These are phyloP conservation scores for Holtermannia corniformis DNA, from an alignment of 768 basidiomycete genomes.

Conservation along the genomic window DNA sequence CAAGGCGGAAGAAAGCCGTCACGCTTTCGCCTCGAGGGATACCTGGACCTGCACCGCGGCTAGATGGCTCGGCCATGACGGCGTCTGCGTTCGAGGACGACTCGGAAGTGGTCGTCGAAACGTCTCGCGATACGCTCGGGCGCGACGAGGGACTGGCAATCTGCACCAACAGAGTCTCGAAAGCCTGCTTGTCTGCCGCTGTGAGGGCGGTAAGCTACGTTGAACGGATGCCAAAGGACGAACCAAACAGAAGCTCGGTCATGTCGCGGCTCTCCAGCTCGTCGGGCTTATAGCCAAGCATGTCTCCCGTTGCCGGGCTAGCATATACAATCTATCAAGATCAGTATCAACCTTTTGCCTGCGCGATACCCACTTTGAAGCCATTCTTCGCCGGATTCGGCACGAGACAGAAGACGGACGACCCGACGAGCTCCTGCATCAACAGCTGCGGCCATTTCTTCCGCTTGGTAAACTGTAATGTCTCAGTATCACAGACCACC, in stretches of 20 bases:
- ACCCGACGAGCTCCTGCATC: conserved; percentile 35
- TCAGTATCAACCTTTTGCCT: neutral
- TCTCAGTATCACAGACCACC: neutral
- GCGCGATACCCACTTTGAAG: conserved; percentile 12
- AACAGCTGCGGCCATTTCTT: conserved; percentile 40
- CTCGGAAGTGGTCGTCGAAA: neutral
- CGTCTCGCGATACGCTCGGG: neutral
- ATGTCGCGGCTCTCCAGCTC: conserved; percentile 36
- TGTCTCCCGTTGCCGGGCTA: conserved; percentile 30
- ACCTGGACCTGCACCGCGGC: too few species aligned
- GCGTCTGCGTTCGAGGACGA: conserved; percentile 11
- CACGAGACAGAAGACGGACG: conserved; percentile 37
- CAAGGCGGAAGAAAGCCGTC: conserved; percentile 20
- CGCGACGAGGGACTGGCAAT: conserved; percentile 18
- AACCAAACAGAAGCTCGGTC: conserved; percentile 34
- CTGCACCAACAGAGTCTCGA: conserved; percentile 18
- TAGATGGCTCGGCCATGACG: neutral
- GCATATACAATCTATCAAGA: conserved; percentile 29
- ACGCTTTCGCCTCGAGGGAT: conserved; percentile 10
- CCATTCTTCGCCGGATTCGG: conserved; percentile 15
- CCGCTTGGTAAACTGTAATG: conserved; percentile 34
- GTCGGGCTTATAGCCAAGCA: conserved; percentile 30
- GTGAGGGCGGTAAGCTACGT: neutral
- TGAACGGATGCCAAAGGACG: neutral
- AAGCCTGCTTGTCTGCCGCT: neutral